Evolutionary conservation across 306 rosid species (phyloP), one percentile per base, ranked within the genome.

Genomic region (Quercus engelmannii): DNA sequence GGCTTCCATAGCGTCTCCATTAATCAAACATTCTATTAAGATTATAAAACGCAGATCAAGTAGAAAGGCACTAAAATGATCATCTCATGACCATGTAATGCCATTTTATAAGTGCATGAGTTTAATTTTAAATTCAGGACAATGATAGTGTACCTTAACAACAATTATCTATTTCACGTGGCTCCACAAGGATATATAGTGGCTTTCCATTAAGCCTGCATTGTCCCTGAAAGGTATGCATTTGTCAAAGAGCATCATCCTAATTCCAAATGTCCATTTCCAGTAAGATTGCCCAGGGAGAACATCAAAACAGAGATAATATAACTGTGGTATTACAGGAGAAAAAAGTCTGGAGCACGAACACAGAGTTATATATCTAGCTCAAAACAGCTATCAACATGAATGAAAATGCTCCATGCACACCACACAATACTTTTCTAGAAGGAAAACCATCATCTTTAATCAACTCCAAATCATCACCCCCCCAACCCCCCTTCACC

Each of bases 111-210:
- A 65, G 19, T 69, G 73, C 68, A 54, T n/a, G 30, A 2, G 19
- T 4, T 43, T 51, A 71, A 83, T 55, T 69, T 55, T 1, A 25
- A 19, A 41, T 23, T 13, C 19, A 56, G 71, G 55, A 73, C 59
- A 59, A 77, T 21, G 54, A 15, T n/a, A 57, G 33, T 62, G 9
- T 78, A 89, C 93, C 97, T 91, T 73, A 76, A 78, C 79, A 88
- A 76, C 91, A 81, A 67, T 74, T 63, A 68, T 91, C 92, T 13
- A 87, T 77, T 86, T 82, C 63, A 9, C 97, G 87, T 21, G 99
- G 99, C 92, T 90, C 98, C 77, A 96, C 97, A 43, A 93, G 97
- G 30, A 90, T 92, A 76, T 93, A 96, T 51, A 96, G 90, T 77
- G 98, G 98, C 83, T 92, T 96, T 78, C 99, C 97, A 30, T 86